These are phyloP conservation scores for Talaromyces wortmannii DNA, from an alignment of 495 filamentous ascomycete species.

Conservation along the genomic window DNA sequence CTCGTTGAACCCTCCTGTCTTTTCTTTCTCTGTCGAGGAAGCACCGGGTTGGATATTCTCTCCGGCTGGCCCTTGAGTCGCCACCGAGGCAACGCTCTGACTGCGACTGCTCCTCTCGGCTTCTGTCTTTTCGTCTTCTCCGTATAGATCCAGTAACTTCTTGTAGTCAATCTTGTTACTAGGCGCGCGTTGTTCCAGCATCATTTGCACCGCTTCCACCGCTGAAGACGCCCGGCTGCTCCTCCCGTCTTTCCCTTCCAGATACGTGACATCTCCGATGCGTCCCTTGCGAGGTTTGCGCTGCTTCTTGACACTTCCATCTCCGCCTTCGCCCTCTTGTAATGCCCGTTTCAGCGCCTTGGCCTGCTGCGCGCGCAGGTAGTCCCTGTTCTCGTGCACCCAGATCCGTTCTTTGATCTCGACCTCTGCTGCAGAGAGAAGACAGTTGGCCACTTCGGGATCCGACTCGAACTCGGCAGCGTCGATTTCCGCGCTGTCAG, in stretches of 20 bases:
- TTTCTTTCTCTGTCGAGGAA: neutral
- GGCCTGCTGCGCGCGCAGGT: conserved; percentile 72
- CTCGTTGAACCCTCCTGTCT: conserved; percentile 1
- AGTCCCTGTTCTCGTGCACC: conserved; percentile 90
- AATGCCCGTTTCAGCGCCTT: conserved; percentile 64
- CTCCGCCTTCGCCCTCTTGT: conserved; percentile 42
- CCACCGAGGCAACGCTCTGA: conserved; percentile 23
- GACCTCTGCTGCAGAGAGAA: conserved; percentile 62
- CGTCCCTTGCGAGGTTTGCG: conserved; percentile 40
- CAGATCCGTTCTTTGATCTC: conserved; percentile 81
- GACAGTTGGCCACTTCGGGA: conserved; percentile 72
- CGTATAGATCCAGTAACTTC: conserved; percentile 45
- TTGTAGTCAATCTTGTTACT: conserved; percentile 83
- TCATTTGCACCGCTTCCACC: conserved; percentile 66
- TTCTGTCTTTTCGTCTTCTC: conserved; percentile 26
- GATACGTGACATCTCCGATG: conserved; percentile 43
- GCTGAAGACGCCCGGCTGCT: conserved; percentile 42
- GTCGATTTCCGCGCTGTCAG: conserved; percentile 49
- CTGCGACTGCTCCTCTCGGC: conserved; percentile 15
- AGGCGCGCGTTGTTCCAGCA: conserved; percentile 64
- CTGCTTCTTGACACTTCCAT: conserved; percentile 21
- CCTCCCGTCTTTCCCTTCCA: conserved; percentile 34
- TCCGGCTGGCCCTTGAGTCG: neutral
- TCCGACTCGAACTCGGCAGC: conserved; percentile 72
- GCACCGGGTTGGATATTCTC: neutral